Evolutionary conservation across 495 filamentous ascomycete species (phyloP).

Genomic region (Neurospora sp.): DNA sequence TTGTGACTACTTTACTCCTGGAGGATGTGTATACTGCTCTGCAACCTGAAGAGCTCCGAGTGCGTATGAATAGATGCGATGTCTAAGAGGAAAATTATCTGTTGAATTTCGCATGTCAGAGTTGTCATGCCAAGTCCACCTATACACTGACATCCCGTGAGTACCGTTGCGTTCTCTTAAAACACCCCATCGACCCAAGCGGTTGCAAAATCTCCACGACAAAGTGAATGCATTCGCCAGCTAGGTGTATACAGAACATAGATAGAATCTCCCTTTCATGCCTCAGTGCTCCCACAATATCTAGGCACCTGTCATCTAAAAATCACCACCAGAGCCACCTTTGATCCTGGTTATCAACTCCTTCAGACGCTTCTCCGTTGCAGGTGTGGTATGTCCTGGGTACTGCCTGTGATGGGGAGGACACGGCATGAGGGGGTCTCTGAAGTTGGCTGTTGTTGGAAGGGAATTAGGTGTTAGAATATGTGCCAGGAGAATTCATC

Average conservation of each 20-base stretch:
- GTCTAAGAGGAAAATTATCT: not conserved
- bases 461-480: not conserved
- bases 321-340: not conserved
- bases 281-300: not conserved
- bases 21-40: not conserved
- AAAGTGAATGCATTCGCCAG: not conserved
- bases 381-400: constrained; percentile 21
- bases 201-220: not conserved
- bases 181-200: not conserved
- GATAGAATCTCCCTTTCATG: not conserved
- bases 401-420: constrained; percentile 20
- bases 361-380: constrained; percentile 22
- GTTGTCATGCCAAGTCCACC: not conserved
- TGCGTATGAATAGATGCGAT: not conserved
- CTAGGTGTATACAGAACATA: not conserved
- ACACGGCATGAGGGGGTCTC: constrained; percentile 31
- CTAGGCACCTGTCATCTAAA: not conserved
- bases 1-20: not conserved
- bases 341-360: constrained; percentile 23
- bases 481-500: not conserved
- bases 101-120: not conserved
- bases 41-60: not conserved
- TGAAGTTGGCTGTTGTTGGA: constrained; percentile 21
- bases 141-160: not conserved
- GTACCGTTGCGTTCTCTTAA: not conserved